Evolutionary conservation across 441 rosid genomes (phyloP).

Genomic region (Pelargonium myrrhifolium): DNA sequence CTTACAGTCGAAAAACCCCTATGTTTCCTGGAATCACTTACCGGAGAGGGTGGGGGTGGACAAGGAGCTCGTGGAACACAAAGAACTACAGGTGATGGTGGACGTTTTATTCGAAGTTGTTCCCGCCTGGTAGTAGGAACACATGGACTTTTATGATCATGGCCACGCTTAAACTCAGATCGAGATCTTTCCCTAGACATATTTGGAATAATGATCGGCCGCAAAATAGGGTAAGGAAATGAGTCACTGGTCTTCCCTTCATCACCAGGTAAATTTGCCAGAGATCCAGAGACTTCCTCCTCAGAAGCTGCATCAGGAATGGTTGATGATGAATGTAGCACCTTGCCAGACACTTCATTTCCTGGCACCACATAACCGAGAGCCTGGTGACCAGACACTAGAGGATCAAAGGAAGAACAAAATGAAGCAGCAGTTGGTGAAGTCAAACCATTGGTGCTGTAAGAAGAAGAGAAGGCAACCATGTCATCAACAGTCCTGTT

Average conservation of each 20-base stretch:
- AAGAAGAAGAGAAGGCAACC: conserved; percentile 95
- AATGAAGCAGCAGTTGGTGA: conserved; percentile 90
- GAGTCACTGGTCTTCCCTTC: conserved; percentile 71
- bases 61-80: conserved; percentile 94
- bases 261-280: conserved; percentile 52
- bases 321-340: conserved; percentile 51
- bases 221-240: conserved; percentile 74
- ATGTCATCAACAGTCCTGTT: conserved; percentile 91
- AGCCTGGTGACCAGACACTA: conserved; percentile 75
- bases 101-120: conserved; percentile 80
- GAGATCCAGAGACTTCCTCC: conserved; percentile 64
- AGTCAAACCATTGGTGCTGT: conserved; percentile 85
- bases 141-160: conserved; percentile 73
- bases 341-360: conserved; percentile 69
- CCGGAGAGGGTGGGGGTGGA: conserved; percentile 94
- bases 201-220: conserved; percentile 87
- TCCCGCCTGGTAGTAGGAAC: conserved; percentile 74
- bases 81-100: conserved; percentile 96
- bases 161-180: conserved; percentile 59
- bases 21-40: conserved; percentile 73
- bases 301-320: conserved; percentile 48
- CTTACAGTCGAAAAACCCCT: conserved; percentile 93
- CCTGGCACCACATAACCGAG: conserved; percentile 82
- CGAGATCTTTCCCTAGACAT: conserved; percentile 59
- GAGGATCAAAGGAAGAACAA: conserved; percentile 83